Conservation (phyloP, 768 basidiomycete genomes). For the Suillus spraguei region DNA sequence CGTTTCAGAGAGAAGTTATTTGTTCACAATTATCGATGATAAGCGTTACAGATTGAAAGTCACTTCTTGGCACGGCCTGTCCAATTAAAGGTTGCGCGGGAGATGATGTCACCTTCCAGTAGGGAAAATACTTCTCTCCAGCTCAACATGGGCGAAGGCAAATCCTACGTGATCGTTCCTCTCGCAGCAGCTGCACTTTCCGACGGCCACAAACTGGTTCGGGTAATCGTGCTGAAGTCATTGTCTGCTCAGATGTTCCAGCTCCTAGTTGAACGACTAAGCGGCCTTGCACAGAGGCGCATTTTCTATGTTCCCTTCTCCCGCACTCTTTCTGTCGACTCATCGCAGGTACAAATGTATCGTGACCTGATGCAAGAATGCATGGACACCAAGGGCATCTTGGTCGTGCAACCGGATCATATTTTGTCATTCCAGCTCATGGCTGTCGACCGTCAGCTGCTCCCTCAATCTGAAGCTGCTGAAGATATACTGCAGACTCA, state of each 20-base stretch:
- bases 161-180: constrained; percentile 35
- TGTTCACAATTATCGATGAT: background rate
- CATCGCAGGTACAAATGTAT: constrained; percentile 25
- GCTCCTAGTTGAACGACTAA: constrained; percentile 24
- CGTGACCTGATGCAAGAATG: constrained; percentile 20
- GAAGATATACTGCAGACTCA: constrained; percentile 29
- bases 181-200: constrained; percentile 26
- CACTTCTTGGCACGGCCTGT: constrained; percentile 27
- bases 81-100: constrained; percentile 24
- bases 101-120: constrained; percentile 29
- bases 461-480: constrained; percentile 9
- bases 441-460: constrained; percentile 25
- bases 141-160: constrained; percentile 37
- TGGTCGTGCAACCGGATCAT: constrained; percentile 35
- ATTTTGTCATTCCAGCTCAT: constrained; percentile 33
- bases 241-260: constrained; percentile 32
- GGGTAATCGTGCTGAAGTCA: constrained; percentile 32
- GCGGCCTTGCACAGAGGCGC: constrained; percentile 29
- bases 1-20: background rate
- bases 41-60: constrained; percentile 23
- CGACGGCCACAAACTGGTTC: constrained; percentile 26
- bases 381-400: constrained; percentile 22
- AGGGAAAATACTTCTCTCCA: constrained; percentile 26
- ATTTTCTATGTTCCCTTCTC: constrained; percentile 31
- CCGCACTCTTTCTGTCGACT: constrained; percentile 22